phyloP scores from a whole-genome alignment of 169 alveolate species.

The Cryptosporidium canis region DNA sequence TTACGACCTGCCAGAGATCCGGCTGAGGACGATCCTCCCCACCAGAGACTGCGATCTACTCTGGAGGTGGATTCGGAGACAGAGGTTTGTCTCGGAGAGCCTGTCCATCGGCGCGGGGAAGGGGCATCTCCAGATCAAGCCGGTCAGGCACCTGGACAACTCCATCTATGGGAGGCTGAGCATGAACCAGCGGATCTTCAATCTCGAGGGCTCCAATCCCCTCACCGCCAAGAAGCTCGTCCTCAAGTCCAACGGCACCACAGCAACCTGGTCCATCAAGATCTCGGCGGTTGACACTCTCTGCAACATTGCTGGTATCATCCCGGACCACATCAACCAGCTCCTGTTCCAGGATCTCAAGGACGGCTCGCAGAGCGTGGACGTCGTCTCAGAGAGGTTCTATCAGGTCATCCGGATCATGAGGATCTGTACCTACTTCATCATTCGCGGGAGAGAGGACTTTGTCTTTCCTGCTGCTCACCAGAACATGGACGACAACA shows the following conservation, averaged over 20 bases:
- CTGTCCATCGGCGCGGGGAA: too few relatives aligned
- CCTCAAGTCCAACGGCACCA: conserved; percentile 71
- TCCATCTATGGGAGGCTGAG: conserved; percentile 59
- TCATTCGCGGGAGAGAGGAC: conserved; percentile 81
- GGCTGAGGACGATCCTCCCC: conserved; percentile 23
- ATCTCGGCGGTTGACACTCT: conserved; percentile 78
- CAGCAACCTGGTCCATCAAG: conserved; percentile 78
- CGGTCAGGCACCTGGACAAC: conserved; percentile 45
- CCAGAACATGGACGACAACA: conserved; percentile 55
- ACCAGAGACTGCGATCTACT: conserved; percentile 19
- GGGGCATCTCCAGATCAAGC: not conserved
- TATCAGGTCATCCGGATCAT: conserved; percentile 79
- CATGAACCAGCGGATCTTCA: conserved; percentile 75
- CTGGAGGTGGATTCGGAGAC: conserved; percentile 59
- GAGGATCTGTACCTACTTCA: conserved; percentile 83
- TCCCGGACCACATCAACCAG: conserved; percentile 75
- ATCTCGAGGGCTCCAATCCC: conserved; percentile 77
- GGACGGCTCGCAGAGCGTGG: too few relatives aligned
- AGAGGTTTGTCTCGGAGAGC: too few relatives aligned
- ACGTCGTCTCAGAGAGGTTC: conserved; percentile 73
- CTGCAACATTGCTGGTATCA: conserved; percentile 79
- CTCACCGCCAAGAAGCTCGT: conserved; percentile 74
- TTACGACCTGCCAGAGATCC: conserved; percentile 18
- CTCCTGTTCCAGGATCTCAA: too few relatives aligned
- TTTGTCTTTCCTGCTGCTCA: conserved; percentile 73